Evolutionary conservation across 331 rosid genomes (phyloP).

Genomic region (Acacia pycnantha): DNA sequence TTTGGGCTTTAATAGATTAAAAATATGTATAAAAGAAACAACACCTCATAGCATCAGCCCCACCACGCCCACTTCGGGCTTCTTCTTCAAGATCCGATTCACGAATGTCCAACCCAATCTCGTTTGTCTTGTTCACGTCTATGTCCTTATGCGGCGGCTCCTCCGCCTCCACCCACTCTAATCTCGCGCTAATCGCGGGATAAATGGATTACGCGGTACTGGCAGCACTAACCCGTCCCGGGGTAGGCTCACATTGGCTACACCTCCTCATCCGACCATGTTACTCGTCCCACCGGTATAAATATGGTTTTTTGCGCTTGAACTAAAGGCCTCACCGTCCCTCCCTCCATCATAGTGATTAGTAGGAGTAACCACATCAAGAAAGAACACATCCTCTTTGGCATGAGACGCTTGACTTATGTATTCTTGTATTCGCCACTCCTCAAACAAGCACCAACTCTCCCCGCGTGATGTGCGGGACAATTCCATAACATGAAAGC

Average conservation of each 20-base stretch:
- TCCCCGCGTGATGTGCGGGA: no score
- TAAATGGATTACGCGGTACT: no score
- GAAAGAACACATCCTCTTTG: conserved; percentile 25
- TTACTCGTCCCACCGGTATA: conserved; percentile 75
- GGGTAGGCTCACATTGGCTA: conserved; percentile 15
- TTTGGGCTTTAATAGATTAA: no score
- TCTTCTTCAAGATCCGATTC: conserved; percentile 38
- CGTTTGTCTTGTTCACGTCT: no score
- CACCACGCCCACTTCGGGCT: conserved; percentile 26
- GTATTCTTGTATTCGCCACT: neutral
- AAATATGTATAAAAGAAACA: no score
- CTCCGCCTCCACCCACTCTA: conserved; percentile 61
- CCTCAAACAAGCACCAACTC: neutral
- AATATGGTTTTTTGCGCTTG: conserved; percentile 38
- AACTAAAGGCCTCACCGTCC: conserved; percentile 10
- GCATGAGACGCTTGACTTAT: neutral
- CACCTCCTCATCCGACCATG: conserved; percentile 95
- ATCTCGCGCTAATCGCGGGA: no score
- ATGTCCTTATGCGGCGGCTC: conserved; percentile 82
- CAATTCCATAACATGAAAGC: no score
- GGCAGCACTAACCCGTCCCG: no score
- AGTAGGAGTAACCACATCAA: neutral
- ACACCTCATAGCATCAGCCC: conserved; percentile 50
- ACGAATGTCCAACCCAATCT: conserved; percentile 79
- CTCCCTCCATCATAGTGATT: conserved; percentile 30